Base-by-base conservation (phyloP, 495 filamentous ascomycete genomes). In the Trichoderma asperelloides region DNA sequence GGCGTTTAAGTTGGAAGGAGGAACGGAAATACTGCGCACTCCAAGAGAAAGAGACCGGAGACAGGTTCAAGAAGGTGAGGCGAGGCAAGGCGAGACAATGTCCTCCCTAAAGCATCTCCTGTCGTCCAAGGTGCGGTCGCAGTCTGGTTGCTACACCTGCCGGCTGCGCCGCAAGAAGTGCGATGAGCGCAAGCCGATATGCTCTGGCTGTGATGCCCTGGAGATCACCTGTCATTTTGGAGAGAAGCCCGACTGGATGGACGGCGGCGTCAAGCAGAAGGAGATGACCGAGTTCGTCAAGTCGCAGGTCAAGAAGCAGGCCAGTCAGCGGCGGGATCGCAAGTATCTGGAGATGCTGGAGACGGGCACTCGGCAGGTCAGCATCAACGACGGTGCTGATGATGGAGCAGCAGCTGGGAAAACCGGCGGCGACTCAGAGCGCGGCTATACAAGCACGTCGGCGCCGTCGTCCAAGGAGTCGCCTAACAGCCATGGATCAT, bases 211-310 rank as follows among this genome's bases (percentile, higher is more conserved):
- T 71, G 65, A 69, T 28, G 65, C 75, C 18, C 79, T 85, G 28
- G 71, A 75, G 66, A 81, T 85, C 69, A 77, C 80, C 39, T 86
- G 83, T 70, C 69, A 83, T 55, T 82, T 78, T 67, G 71, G 68
- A 65, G 71, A 77, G 12, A 86, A 81, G 72, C 83, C 84, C n/a
- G 78, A 79, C 18, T 85, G 83, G 83, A 85, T 85, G 83, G 83
- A 85, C 71, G 80, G 79, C 57, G 81, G 77, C 25, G 69, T 69
- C 39, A 74, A 65, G 64, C 82, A 86, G 68, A 78, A 79, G 73
- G 75, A 80, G 66, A 81, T 78, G 75, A 78, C 80, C 62, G 78
- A 80, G 47, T 70, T 68, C 69, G 68, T 86, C 70, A 85, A 84
- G 68, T 70, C 69, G 30, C 78, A 85, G 71, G 78, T 86, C 62